These are phyloP conservation scores for Arabidopsis suecica DNA, from an alignment of 345 rosid species.

Conservation along the genomic window DNA sequence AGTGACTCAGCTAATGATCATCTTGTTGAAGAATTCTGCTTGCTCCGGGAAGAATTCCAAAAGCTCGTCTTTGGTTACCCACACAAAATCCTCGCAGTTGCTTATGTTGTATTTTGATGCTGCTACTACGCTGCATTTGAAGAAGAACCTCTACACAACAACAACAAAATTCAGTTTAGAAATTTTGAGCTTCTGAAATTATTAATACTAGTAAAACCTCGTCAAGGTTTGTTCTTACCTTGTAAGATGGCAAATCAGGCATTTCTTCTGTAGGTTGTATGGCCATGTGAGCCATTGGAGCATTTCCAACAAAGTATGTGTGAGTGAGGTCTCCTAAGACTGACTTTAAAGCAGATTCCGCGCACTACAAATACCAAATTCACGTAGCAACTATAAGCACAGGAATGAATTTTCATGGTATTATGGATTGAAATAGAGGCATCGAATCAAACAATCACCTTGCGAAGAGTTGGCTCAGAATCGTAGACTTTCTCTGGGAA, in stretches of 20 bases:
- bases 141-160: slow-evolving; percentile 77
- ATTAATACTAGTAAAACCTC: too few relatives aligned
- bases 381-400: neutral
- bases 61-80: slow-evolving; percentile 96
- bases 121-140: slow-evolving; percentile 90
- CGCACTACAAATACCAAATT: slow-evolving; percentile 62
- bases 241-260: slow-evolving; percentile 54
- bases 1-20: slow-evolving; percentile 74
- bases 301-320: slow-evolving; percentile 94
- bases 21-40: slow-evolving; percentile 74
- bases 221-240: slow-evolving; percentile 53
- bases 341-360: slow-evolving; percentile 83
- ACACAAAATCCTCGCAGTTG: slow-evolving; percentile 78
- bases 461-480: slow-evolving; percentile 87
- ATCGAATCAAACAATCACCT: slow-evolving; percentile 37
- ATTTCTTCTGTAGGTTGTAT: slow-evolving; percentile 51
- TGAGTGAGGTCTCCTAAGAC: slow-evolving; percentile 81
- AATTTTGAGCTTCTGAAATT: too few relatives aligned
- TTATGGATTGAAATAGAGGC: slow-evolving; percentile 1
- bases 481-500: slow-evolving; percentile 88
- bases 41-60: slow-evolving; percentile 84
- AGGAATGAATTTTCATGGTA: neutral
- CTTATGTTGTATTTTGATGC: slow-evolving; percentile 64
- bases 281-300: slow-evolving; percentile 94
- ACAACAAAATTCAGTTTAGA: neutral